A percentile compares a stretch with the other conserved stretches of the same genome.
Conservation (phyloP, 1,284 basidiomycete species). For the Spongiforma sp. region DNA sequence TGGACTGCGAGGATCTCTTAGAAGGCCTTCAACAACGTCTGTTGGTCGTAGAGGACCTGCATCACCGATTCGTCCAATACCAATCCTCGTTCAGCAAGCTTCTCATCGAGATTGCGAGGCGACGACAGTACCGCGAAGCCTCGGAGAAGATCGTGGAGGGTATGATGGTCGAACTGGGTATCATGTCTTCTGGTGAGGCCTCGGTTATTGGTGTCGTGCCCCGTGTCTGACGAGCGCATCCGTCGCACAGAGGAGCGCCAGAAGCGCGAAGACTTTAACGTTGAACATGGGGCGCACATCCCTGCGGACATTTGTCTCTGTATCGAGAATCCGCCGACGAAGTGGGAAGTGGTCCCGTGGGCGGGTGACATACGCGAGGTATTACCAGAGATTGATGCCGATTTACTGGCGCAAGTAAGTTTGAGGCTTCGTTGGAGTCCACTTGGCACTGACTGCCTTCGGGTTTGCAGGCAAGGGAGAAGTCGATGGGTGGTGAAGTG, state of each 20-base stretch:
- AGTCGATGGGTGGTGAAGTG: constrained; percentile 14
- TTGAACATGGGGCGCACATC: constrained; percentile 69
- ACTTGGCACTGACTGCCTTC: neutral
- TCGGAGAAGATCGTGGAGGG: constrained; percentile 66
- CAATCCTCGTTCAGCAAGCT: constrained; percentile 74
- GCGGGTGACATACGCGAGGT: constrained; percentile 57
- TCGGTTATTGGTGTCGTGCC: constrained; percentile 1
- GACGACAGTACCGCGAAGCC: constrained; percentile 65
- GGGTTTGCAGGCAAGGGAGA: constrained; percentile 27
- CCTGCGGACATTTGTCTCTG: constrained; percentile 79
- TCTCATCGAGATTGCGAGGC: constrained; percentile 72
- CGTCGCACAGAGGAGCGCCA: constrained; percentile 63
- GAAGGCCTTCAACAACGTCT: constrained; percentile 63
- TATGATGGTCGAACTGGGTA: constrained; percentile 65
- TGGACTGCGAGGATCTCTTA: constrained; percentile 57
- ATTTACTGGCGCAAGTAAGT: constrained; percentile 59
- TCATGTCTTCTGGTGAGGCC: constrained; percentile 64
- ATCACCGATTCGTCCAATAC: constrained; percentile 67
- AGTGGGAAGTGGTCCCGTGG: constrained; percentile 66
- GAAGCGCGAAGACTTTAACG: constrained; percentile 69
- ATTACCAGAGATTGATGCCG: constrained; percentile 62
- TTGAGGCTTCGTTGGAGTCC: neutral
- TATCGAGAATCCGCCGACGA: constrained; percentile 72
- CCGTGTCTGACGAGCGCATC: constrained; percentile 3
- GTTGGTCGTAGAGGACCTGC: constrained; percentile 62